phyloP scores from a whole-genome alignment of 2,329 filamentous ascomycete species.

The Endoconidiophora laricicola region DNA sequence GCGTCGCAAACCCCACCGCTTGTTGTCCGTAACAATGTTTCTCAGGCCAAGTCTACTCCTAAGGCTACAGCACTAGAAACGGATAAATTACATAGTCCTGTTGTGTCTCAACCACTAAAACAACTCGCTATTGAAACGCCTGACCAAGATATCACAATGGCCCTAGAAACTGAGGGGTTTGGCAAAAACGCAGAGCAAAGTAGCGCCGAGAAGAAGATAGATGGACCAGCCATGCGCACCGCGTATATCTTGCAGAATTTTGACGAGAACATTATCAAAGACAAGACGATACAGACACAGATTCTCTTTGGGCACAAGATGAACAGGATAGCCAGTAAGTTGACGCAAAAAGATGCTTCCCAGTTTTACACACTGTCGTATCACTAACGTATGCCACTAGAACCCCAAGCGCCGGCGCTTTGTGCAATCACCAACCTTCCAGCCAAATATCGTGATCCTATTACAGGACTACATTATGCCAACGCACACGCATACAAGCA shows the following conservation, averaged over 20 bases:
- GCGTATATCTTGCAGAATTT: slow-evolving; percentile 45
- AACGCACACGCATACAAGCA: slow-evolving; percentile 68
- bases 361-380: neutral
- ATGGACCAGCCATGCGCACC: slow-evolving; percentile 31
- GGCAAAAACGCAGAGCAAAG: no score
- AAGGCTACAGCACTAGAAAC: neutral
- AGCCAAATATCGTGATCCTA: slow-evolving; percentile 71
- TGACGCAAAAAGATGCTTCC: neutral
- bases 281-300: slow-evolving; percentile 39
- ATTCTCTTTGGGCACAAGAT: slow-evolving; percentile 44
- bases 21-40: no score
- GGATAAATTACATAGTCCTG: neutral
- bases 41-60: no score
- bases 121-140: neutral
- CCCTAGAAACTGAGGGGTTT: no score
- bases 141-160: no score
- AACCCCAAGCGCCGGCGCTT: slow-evolving; percentile 34
- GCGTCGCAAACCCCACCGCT: no score
- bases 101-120: neutral
- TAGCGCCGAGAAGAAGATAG: slow-evolving; percentile 11
- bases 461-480: slow-evolving; percentile 66
- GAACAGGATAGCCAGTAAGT: slow-evolving; percentile 38
- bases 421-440: slow-evolving; percentile 74
- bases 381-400: slow-evolving; percentile 18
- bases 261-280: slow-evolving; percentile 37